Base-by-base conservation (phyloP, 169 alveolate genomes). In the Cryptosporidium ryanae region DNA sequence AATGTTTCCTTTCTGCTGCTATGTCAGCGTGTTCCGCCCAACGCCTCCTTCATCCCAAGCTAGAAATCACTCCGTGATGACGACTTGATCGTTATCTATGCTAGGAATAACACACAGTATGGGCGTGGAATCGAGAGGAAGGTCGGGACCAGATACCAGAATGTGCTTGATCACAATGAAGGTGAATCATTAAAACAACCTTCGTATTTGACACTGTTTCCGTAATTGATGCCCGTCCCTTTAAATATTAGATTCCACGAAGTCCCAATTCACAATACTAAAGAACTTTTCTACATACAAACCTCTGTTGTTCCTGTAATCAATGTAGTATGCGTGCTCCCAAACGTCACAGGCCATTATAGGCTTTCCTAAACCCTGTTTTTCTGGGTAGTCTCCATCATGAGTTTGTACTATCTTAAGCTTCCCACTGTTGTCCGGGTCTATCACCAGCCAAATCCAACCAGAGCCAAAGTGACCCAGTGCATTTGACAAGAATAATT, bases 311-410 rank as follows among this genome's bases (percentile, higher is more conserved):
- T 96, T 94, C 84, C 95, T 92, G 92, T 96, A 97, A 84, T 97
- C 98, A 55, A 96, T 89, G 91, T 97, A 97, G 93, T 96, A 97
- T 27, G 99, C 99, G 83, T 97, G 99, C 82, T 97, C 99, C 99
- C 99, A 97, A 31, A 96, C 96, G 91, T 97, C 99, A 82, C 97
- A 93, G 29, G 96, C 96, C 66, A 96, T 84, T 32, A 96, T 90
- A 4, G 98, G 98, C 23, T 91, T 90, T 32, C 96, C 98, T 21
- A 94, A 82, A 64, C 93, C 95, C 50, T 93, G 93, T 38, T 90
- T 90, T 70, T 95, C 91, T 46, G 99, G 98, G 49, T 94, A 90
- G 17, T 96, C 98, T 54, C 97, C 96, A 84, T 96, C 97, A 32
- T 93, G 96, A 48, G 97, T 95, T 90, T 94, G 95, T 81, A 93